A percentile compares a stretch with the other conserved stretches of the same genome.
These are phyloP conservation scores for Trichoderma guizhouense DNA, from an alignment of 2,329 filamentous ascomycete species.

Conservation along the genomic window DNA sequence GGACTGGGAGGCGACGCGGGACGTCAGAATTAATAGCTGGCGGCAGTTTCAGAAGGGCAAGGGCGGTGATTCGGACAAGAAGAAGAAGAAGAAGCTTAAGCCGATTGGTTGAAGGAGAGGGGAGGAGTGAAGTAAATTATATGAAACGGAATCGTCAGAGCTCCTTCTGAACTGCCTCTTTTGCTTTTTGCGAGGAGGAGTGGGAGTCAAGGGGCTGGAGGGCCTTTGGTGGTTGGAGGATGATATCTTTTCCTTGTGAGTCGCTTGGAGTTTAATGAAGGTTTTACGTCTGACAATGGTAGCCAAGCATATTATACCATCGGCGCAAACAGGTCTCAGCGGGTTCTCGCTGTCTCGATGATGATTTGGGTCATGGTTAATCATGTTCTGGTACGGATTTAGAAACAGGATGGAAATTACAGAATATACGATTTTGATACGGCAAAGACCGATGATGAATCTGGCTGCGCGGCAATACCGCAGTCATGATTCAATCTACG, in stretches of 20 bases:
- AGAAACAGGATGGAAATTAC: neutral
- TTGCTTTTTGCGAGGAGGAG: neutral
- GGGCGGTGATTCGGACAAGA: conserved; percentile 48
- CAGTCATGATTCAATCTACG: neutral
- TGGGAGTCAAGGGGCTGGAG: too few species aligned
- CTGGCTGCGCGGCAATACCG: neutral
- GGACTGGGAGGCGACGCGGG: conserved; percentile 90
- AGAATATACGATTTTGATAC: neutral
- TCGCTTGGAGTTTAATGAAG: conserved; percentile 28
- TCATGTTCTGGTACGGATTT: neutral
- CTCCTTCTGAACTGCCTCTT: neutral
- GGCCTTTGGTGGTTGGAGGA: neutral
- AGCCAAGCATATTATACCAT: neutral
- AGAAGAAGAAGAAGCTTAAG: conserved; percentile 71
- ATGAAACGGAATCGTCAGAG: neutral
- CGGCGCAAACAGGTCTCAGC: neutral
- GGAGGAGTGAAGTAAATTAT: neutral
- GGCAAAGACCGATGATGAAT: neutral
- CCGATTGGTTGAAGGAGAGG: conserved; percentile 47
- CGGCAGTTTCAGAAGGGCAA: conserved; percentile 81
- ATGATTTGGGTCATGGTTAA: neutral
- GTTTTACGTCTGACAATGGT: conserved; percentile 31
- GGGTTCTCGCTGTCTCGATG: neutral
- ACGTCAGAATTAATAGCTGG: conserved; percentile 92
- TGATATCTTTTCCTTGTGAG: conserved; percentile 28